Evolutionary conservation across 208 protist genomes (phyloP), one percentile per base, ranked within the genome.

Genomic region (Porcisia hertigi): DNA sequence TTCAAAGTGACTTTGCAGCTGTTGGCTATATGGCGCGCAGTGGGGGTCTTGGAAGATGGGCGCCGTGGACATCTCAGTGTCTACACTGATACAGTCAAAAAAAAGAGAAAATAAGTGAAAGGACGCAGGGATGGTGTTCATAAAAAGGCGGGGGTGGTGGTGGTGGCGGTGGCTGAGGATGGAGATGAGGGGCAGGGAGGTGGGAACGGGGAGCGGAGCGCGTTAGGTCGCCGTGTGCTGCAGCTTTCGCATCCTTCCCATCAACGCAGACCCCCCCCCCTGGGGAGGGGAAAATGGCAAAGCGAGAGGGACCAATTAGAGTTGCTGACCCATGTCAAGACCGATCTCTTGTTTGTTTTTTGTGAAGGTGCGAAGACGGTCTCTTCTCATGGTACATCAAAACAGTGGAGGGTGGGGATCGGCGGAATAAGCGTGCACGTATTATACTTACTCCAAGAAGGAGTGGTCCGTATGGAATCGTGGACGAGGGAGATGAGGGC

Each of bases 1-100:
- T 47, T 83, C 73, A 36, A 52, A 43, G 59, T 83, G 47, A 5
- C 36, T 36, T 45, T 76, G 72, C 69, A 47, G 53, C 69, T 72
- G 69, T 30, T 57, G 41, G 66, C 8, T 14, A 41, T 71, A n/a
- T 20, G 30, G 23, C 23, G 63, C 41, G 41, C 41, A n/a, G 63
- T 47, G 36, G 62, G 8, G 45, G 34, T 66, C 41, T 12, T 66
- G 25, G 47, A n/a, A 41, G 1, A 49, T 41, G 47, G 47, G 16
- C 25, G 66, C 30, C 16, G 43, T 53, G 49, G 66, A 54, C 66
- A 57, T 57, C 66, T 9, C 9, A 12, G 25, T 23, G 25, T 71
- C 43, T 63, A 36, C 12, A 25, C 41, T 72, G 64, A 73, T 60
- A 65, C 41, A 67, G 39, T 9, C 39, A 49, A 47, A 54, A 12